Percentiles rank a stretch among this genome's conserved stretches.
Evolutionary conservation across 2,329 filamentous ascomycete species (phyloP).

Genomic region (Exutisphaerella laricina): DNA sequence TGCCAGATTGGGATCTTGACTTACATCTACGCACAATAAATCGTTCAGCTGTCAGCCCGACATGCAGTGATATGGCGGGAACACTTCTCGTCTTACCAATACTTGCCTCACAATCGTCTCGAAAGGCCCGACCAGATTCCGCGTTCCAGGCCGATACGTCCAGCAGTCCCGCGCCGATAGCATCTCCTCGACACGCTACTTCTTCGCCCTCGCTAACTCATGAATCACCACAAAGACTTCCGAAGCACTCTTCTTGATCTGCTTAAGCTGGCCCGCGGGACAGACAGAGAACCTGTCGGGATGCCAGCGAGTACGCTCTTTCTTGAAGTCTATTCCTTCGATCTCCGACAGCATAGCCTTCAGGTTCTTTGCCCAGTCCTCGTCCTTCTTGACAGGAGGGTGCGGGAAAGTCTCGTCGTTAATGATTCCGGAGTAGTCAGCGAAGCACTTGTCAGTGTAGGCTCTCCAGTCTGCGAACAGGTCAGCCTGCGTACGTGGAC

Average conservation of each 20-base stretch:
- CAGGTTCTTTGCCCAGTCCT: conserved; percentile 1
- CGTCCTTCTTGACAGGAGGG: not conserved
- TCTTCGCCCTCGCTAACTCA: not conserved
- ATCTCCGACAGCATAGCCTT: not conserved
- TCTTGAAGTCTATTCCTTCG: not conserved
- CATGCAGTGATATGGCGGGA: no score
- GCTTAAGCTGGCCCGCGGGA: not conserved
- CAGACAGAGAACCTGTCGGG: conserved; percentile 4
- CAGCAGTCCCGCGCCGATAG: no score
- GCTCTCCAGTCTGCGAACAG: conserved; percentile 5
- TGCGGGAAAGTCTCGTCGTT: conserved; percentile 6
- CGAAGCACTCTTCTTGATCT: conserved; percentile 3
- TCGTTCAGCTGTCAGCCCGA: no score
- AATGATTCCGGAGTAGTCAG: conserved; percentile 7
- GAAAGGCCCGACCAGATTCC: no score
- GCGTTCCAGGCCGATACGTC: no score
- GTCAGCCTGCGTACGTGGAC: no score
- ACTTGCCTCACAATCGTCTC: no score
- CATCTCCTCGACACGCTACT: not conserved
- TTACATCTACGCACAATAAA: no score
- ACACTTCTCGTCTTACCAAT: no score
- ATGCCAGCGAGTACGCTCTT: conserved; percentile 3
- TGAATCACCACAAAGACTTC: conserved; percentile 5
- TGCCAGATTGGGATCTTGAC: no score
- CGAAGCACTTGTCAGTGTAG: conserved; percentile 5